Evolutionary conservation across 148 eudicot genomes (phyloP), one percentile per base, ranked within the genome.

Genomic region (Heliosperma pusillum): DNA sequence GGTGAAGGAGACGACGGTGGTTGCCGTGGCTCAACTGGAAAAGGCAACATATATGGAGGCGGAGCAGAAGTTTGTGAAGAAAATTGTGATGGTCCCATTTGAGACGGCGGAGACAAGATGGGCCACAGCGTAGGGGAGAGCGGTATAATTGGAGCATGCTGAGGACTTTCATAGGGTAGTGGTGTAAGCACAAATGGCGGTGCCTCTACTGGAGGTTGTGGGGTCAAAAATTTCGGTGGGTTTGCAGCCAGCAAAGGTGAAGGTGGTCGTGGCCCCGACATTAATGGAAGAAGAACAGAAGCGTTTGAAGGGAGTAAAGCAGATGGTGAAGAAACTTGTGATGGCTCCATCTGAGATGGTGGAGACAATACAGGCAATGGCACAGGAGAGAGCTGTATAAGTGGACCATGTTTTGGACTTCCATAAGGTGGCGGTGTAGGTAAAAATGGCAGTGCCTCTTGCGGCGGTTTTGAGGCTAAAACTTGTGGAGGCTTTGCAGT

Each of bases 141-240:
- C 45, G 50, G 66, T 13, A 55, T 27, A 47, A 21, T 69, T 44
- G 71, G 68, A 71, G 76, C 44, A 57, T 56, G 76, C 66, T 36
- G 76, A 44, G 76, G 78, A 53, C 66, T 29, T 57, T 36, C 76
- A 13, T 21, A 40, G 25, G 75, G 74, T 76, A 69, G 80, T 57
- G 76, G 27, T 61, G 24, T n/a, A 42, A 52, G 19, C 36, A 67
- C 22, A 58, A 58, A 3, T 59, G 78, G 74, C 20, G 55, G 56
- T 7, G 53, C n/a, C 60, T 16, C 8, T 53, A 75, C 67, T 20
- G 82, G 63, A 56, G 40, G 24, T 19, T 58, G 68, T 10, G 25
- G 4, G 52, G 70, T 36, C 68, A 64, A 64, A 69, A 21, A 29
- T 40, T 69, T 74, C 0, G 72, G 80, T 55, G 69, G 70, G 3